These are phyloP conservation scores for Neoascochyta sp. DNA, from an alignment of 2,329 filamentous ascomycete genomes.

Conservation along the genomic window DNA sequence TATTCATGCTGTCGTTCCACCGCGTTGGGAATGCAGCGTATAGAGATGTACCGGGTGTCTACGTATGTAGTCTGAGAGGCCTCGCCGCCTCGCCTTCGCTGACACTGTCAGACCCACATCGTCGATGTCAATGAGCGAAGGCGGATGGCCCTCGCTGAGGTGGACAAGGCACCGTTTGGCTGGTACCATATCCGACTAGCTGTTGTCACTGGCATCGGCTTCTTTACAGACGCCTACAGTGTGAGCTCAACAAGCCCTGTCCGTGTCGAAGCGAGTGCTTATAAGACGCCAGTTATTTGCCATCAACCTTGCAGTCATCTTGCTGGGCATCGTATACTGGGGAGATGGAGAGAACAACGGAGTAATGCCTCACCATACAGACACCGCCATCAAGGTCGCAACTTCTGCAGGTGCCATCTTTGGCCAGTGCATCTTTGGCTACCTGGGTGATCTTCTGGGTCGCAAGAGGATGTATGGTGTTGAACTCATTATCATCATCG, in stretches of 20 bases:
- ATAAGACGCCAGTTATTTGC: conserved; percentile 52
- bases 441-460: conserved; percentile 70
- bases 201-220: conserved; percentile 76
- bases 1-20: conserved; percentile 25
- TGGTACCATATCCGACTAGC: conserved; percentile 74
- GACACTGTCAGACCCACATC: conserved; percentile 24
- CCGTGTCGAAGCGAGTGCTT: too few species aligned
- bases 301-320: conserved; percentile 49
- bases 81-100: conserved; percentile 4
- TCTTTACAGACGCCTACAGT: conserved; percentile 79
- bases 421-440: conserved; percentile 69
- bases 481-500: conserved; percentile 41
- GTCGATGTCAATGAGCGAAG: conserved; percentile 35
- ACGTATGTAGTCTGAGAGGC: conserved; percentile 11
- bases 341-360: conserved; percentile 44
- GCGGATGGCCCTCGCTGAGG: conserved; percentile 36
- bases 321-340: conserved; percentile 79
- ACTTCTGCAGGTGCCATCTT: conserved; percentile 81
- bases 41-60: conserved; percentile 30
- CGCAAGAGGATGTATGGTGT: conserved; percentile 79
- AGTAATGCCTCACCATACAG: conserved; percentile 61
- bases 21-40: conserved; percentile 31
- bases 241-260: conserved; percentile 9
- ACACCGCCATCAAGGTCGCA: conserved; percentile 81
- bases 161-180: conserved; percentile 36